Conservation (phyloP, 805 yeast genomes). For the Starmerella floricola region DNA sequence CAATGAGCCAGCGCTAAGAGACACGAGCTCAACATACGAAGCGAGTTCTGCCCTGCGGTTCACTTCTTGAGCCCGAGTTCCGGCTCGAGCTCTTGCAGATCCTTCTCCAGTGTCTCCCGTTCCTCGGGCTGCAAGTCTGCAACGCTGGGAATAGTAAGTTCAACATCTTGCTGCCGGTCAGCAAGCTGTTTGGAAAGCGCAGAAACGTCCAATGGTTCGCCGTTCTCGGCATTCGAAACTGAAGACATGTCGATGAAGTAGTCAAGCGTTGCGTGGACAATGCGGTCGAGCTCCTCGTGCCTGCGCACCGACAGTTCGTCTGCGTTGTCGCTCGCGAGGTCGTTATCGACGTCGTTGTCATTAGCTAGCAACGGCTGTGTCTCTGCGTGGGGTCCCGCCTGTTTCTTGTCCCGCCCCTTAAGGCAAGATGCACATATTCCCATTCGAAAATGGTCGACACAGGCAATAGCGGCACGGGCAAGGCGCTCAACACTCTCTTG, state of each 20-base stretch:
- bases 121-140: slow-evolving; percentile 2
- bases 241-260: slow-evolving; percentile 18
- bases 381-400: slow-evolving; percentile 4
- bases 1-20: no score
- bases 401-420: slow-evolving; percentile 10
- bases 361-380: slow-evolving; percentile 13
- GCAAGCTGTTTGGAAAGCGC: slow-evolving; percentile 5
- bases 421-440: slow-evolving; percentile 21
- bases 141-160: slow-evolving; percentile 4
- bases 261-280: slow-evolving; percentile 20
- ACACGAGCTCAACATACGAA: no score
- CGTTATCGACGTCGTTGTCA: slow-evolving; percentile 1
- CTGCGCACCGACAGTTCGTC: slow-evolving; percentile 13
- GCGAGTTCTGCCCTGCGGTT: no score
- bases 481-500: background rate
- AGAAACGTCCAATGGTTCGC: slow-evolving; percentile 8
- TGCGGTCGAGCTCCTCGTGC: slow-evolving; percentile 16
- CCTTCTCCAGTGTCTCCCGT: background rate
- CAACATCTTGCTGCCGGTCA: background rate
- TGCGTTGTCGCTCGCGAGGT: slow-evolving; percentile 6
- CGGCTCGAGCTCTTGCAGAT: background rate
- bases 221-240: slow-evolving; percentile 10
- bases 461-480: background rate
- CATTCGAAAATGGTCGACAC: slow-evolving; percentile 7
- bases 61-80: no score